A percentile compares a stretch with the other conserved stretches of the same genome.
phyloP scores from a whole-genome alignment of 176 grass and related monocot species.

The Cocos nucifera region DNA sequence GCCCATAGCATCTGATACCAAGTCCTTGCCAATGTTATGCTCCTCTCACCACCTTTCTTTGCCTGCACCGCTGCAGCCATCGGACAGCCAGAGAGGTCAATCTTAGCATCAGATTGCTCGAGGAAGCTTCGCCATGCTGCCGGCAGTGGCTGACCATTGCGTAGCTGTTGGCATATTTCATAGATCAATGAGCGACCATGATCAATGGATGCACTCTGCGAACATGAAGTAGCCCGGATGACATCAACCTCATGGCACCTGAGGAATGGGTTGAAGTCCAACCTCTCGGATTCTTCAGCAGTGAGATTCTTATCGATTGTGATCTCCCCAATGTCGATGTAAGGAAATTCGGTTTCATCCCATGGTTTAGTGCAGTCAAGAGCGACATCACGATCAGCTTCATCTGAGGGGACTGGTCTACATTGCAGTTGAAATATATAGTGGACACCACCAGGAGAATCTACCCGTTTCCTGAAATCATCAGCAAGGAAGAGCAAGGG shows the following conservation, averaged over 20 bases:
- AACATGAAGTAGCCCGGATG: constrained; percentile 44
- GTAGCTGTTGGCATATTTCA: constrained; percentile 48
- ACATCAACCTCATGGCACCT: constrained; percentile 49
- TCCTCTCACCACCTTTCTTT: neutral
- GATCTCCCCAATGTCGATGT: constrained; percentile 51
- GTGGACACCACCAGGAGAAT: constrained; percentile 29
- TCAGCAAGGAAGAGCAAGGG: constrained; percentile 59
- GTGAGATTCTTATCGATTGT: constrained; percentile 33
- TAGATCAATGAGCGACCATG: constrained; percentile 56
- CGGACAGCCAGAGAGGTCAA: constrained; percentile 49
- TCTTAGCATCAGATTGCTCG: constrained; percentile 51
- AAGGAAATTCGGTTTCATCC: constrained; percentile 47
- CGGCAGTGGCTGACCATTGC: constrained; percentile 41
- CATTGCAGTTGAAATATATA: constrained; percentile 51
- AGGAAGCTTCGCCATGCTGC: constrained; percentile 48
- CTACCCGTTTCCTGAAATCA: constrained; percentile 39
- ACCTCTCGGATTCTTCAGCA: constrained; percentile 41
- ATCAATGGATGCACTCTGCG: constrained; percentile 62
- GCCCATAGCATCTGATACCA: constrained; percentile 52
- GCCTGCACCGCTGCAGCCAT: constrained; percentile 12
- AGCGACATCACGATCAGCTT: constrained; percentile 19
- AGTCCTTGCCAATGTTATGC: constrained; percentile 40
- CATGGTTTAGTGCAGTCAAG: constrained; percentile 65
- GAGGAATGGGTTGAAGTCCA: constrained; percentile 72
- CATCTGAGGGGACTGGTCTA: constrained; percentile 35